Percentiles rank a stretch among this genome's conserved stretches.
These are phyloP conservation scores for Rosa lucieae DNA, from an alignment of 306 rosid species.

Conservation along the genomic window DNA sequence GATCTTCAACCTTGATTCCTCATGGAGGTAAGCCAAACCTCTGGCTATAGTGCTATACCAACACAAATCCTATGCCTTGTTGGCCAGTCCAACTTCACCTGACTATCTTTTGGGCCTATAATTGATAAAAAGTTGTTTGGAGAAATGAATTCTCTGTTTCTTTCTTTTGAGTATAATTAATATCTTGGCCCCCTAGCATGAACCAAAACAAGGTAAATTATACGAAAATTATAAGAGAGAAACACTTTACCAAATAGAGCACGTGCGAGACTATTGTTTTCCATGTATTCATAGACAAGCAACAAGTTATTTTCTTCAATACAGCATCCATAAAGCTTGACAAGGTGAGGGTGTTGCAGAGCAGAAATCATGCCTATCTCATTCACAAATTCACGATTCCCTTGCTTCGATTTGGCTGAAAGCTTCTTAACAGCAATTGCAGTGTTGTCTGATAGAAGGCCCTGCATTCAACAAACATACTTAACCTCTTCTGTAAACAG, in stretches of 20 bases:
- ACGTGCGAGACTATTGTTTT: constrained; percentile 31
- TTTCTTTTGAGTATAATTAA: too few species aligned
- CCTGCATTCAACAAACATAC: constrained; percentile 25
- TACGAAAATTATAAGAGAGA: not conserved
- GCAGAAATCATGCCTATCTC: constrained; percentile 48
- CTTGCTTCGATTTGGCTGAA: constrained; percentile 45
- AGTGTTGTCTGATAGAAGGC: constrained; percentile 19
- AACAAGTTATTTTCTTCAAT: constrained; percentile 37
- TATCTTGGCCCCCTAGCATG: too few species aligned
- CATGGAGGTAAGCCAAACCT: constrained; percentile 79
- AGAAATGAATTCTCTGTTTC: too few species aligned
- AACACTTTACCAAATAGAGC: constrained; percentile 32
- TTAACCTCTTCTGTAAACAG: not conserved
- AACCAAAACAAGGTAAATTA: not conserved
- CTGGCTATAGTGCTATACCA: constrained; percentile 69
- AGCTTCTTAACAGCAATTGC: constrained; percentile 38
- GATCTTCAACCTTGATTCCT: constrained; percentile 72
- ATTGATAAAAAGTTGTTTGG: too few species aligned
- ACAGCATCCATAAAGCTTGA: constrained; percentile 43
- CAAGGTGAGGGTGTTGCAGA: constrained; percentile 41
- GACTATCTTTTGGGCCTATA: constrained; percentile 12
- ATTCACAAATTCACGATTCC: constrained; percentile 39
- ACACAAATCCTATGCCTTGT: constrained; percentile 64
- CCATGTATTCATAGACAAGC: constrained; percentile 36
- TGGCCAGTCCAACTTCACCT: constrained; percentile 50